Evolutionary conservation across 306 rosid genomes (phyloP), one percentile per base, ranked within the genome.

Genomic region (Sindora glabra): DNA sequence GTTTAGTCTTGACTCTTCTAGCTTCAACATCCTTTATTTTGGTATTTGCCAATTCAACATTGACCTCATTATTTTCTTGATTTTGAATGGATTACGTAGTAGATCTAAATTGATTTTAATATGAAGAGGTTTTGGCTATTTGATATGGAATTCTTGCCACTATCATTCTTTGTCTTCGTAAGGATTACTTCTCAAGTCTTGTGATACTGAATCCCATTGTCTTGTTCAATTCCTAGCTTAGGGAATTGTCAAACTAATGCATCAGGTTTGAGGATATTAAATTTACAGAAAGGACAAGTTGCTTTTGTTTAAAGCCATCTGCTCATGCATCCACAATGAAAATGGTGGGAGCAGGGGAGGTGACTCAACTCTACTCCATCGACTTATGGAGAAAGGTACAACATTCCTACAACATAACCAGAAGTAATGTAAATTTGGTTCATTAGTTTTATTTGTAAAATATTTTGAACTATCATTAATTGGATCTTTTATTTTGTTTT

Each of bases 261-360:
- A 59, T 77, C 83, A 17, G 58, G 63, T 36, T 67, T 56, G 34
- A 56, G 65, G 45, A 77, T 77, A n/a, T 59, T 77, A 64, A 34
- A 68, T 46, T 77, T 77, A 65, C 83, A 77, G 47, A 77, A 76
- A 0, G 83, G 83, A 49, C 83, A 77, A 23, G 79, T 77, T 15
- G 83, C 72, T 3, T 73, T 77, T 52, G 68, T 77, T 13, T 69
- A 72, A 15, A 77, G 82, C 82, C 82, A 77, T 64, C 74, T 77
- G 56, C 69, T 36, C 23, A 77, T 77, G 76, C 83, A 77, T 24
- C 72, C 76, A 27, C 83, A 77, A 48, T 77, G 83, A 30, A 77
- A 77, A 69, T 77, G 79, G 60, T 77, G 83, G 72, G 29, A 52
- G 59, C 83, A 77, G 33, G 83, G 76, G 32, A 73, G 79, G 10